These are phyloP conservation scores for Lantana camara DNA, from an alignment of 257 asterid genomes.

Conservation along the genomic window DNA sequence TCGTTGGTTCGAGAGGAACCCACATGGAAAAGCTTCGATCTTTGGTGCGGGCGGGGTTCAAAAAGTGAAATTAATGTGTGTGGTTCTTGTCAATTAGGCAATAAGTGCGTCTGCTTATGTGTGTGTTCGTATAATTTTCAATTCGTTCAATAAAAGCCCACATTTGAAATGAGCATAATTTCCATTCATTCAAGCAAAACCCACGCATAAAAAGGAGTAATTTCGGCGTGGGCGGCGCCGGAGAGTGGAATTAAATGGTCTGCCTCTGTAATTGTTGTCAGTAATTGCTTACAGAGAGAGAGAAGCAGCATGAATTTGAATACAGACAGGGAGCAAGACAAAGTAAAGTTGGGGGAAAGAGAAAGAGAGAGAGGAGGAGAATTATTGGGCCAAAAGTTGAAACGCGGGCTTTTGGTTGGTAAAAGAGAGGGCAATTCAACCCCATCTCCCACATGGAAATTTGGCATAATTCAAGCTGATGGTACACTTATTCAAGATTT, in stretches of 20 bases:
- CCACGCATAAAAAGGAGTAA: not conserved
- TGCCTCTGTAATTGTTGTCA: not conserved
- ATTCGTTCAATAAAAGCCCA: too few relatives aligned
- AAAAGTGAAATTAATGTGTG: not conserved
- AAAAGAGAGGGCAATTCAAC: constrained; percentile 75
- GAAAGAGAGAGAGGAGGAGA: constrained; percentile 32
- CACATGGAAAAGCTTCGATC: not conserved
- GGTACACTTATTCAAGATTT: constrained; percentile 57
- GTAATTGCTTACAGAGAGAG: constrained; percentile 28
- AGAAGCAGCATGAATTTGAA: not conserved
- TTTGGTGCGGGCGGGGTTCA: not conserved
- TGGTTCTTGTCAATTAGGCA: too few relatives aligned
- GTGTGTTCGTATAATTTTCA: not conserved
- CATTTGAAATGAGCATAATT: constrained; percentile 7
- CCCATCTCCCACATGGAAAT: constrained; percentile 79
- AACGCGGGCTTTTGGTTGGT: constrained; percentile 59
- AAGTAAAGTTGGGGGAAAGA: constrained; percentile 14
- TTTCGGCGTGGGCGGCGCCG: not conserved
- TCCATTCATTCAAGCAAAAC: constrained; percentile 24
- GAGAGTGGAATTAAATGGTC: not conserved
- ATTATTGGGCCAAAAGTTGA: constrained; percentile 57
- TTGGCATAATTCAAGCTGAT: constrained; percentile 56
- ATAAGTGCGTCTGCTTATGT: constrained; percentile 15
- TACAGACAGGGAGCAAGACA: not conserved
- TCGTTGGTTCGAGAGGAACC: constrained; percentile 20